Percentiles rank a stretch among this genome's conserved stretches.
Conservation (phyloP, 2,329 filamentous ascomycete species). For the Verticillium albo-atrum region DNA sequence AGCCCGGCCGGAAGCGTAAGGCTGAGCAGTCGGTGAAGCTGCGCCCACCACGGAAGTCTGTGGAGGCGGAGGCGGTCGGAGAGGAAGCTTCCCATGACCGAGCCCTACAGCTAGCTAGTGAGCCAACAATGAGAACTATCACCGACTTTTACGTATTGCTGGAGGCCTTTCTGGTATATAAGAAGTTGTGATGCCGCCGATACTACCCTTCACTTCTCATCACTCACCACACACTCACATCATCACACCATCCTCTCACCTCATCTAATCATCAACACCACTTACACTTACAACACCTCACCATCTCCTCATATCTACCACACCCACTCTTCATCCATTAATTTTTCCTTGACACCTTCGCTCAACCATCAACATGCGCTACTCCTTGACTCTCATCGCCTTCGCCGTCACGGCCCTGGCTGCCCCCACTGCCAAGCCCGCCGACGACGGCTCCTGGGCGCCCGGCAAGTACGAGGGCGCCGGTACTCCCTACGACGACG, state of each 20-base stretch:
- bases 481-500: conserved; percentile 2
- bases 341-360: background rate
- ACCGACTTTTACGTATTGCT: background rate
- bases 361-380: conserved; percentile 6
- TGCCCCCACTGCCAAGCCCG: conserved; percentile 6
- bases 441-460: conserved; percentile 6
- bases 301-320: background rate
- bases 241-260: background rate
- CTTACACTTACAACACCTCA: background rate
- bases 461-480: conserved; percentile 4
- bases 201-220: background rate
- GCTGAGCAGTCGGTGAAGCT: background rate
- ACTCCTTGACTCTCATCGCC: conserved; percentile 10
- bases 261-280: background rate
- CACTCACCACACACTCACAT: background rate
- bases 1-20: background rate
- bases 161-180: background rate
- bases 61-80: background rate
- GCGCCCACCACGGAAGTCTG: background rate
- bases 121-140: background rate
- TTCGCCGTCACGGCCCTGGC: conserved; percentile 11
- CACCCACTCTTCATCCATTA: background rate
- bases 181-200: background rate
- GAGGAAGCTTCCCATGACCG: background rate
- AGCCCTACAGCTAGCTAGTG: background rate